A percentile compares a stretch with the other conserved stretches of the same genome.
These are phyloP conservation scores for Stephania japonica DNA, from an alignment of 164 flowering plant species.

Conservation along the genomic window DNA sequence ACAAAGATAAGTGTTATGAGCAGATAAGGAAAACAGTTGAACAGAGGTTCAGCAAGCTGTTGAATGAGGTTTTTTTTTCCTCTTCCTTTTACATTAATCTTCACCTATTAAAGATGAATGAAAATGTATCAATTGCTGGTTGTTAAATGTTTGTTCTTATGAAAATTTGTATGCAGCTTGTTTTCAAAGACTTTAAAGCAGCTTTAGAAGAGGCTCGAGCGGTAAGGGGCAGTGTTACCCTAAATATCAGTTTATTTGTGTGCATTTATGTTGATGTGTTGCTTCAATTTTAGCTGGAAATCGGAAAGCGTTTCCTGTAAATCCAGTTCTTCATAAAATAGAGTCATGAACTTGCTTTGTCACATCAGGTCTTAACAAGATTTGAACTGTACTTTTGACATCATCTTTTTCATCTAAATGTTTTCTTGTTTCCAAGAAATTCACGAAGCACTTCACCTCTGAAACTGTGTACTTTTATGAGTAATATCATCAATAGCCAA, in stretches of 20 bases:
- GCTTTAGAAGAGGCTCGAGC: slow-evolving; percentile 90
- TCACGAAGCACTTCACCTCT: no score
- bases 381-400: neutral
- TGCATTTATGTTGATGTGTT: neutral
- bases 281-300: neutral
- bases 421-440: neutral
- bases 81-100: neutral
- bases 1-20: slow-evolving; percentile 96
- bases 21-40: slow-evolving; percentile 88
- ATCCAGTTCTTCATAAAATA: neutral
- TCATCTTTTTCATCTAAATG: neutral
- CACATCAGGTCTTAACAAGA: neutral
- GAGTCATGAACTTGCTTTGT: neutral
- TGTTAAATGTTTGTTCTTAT: slow-evolving; percentile 9
- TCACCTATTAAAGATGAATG: neutral
- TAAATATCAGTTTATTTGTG: neutral
- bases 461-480: no score
- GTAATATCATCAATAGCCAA: no score
- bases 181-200: slow-evolving; percentile 73
- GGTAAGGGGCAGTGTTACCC: slow-evolving; percentile 36
- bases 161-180: slow-evolving; percentile 50
- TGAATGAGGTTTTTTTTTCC: slow-evolving; percentile 56
- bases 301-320: neutral
- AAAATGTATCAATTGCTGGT: neutral
- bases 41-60: slow-evolving; percentile 62